These are phyloP conservation scores for Inga oerstediana DNA, from an alignment of 306 rosid genomes.

Conservation along the genomic window DNA sequence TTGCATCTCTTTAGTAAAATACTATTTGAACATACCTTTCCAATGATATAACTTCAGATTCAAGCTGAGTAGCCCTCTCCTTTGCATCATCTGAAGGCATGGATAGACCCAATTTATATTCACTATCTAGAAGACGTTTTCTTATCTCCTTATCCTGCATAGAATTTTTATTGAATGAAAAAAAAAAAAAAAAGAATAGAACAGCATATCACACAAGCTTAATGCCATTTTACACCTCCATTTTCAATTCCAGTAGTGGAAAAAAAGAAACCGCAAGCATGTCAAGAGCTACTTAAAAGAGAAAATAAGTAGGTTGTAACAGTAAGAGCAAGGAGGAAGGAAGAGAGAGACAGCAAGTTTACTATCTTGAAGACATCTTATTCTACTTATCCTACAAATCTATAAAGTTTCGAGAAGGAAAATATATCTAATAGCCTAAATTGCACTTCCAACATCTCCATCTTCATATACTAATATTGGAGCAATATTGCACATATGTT, in stretches of 20 bases:
- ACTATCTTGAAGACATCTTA: background rate
- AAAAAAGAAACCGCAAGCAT: background rate
- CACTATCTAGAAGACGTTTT: constrained; percentile 83
- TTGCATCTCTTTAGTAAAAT: background rate
- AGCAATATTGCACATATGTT: background rate
- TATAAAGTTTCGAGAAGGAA: background rate
- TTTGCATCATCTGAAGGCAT: constrained; percentile 88
- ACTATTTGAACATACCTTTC: constrained; percentile 61
- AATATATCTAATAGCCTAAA: background rate
- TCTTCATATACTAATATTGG: background rate
- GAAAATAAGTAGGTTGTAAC: background rate
- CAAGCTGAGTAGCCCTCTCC: constrained; percentile 83
- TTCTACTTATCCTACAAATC: background rate
- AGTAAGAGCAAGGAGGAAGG: background rate
- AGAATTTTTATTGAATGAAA: background rate
- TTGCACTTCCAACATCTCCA: background rate
- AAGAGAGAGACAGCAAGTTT: background rate
- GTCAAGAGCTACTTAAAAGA: background rate
- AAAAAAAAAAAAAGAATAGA: background rate
- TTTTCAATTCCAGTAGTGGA: background rate
- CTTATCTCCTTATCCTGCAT: constrained; percentile 78
- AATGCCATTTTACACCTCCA: background rate
- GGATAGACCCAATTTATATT: constrained; percentile 76
- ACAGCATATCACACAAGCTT: constrained; percentile 1
- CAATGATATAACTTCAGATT: constrained; percentile 72